Percentiles rank a stretch among this genome's conserved stretches.
These are phyloP conservation scores for Phialophora chinensis DNA, from an alignment of 2,329 filamentous ascomycete genomes.

Conservation along the genomic window DNA sequence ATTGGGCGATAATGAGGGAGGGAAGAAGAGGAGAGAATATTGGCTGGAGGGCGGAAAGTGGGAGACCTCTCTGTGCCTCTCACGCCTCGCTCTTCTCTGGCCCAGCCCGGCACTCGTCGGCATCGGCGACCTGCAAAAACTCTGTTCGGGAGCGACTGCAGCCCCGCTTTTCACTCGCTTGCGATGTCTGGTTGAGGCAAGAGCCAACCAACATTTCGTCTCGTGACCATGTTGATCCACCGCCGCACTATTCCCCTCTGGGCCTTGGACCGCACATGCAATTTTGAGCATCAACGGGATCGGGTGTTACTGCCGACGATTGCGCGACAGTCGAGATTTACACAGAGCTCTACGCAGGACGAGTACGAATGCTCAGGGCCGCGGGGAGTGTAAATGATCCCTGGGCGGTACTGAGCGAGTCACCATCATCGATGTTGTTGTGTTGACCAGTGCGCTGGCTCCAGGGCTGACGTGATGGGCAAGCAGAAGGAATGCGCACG, in stretches of 20 bases:
- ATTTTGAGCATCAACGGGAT: background rate
- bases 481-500: background rate
- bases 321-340: background rate
- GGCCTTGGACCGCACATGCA: slow-evolving; percentile 5
- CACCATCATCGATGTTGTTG: background rate
- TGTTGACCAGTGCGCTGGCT: background rate
- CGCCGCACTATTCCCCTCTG: background rate
- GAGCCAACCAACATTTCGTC: slow-evolving; percentile 24
- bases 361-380: background rate
- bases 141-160: background rate
- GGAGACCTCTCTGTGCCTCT: background rate
- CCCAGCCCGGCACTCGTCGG: slow-evolving; percentile 6
- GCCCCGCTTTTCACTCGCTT: slow-evolving; percentile 18
- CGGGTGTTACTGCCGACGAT: background rate
- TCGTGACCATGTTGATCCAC: slow-evolving; percentile 22
- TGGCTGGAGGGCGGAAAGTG: slow-evolving; percentile 18
- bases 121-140: slow-evolving; percentile 10
- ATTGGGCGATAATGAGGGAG: slow-evolving; percentile 35
- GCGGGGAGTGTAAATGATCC: background rate
- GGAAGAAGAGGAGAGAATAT: slow-evolving; percentile 25
- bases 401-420: background rate
- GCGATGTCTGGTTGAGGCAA: slow-evolving; percentile 16
- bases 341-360: background rate
- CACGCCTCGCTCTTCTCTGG: background rate
- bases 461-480: background rate